Conservation (phyloP, 768 basidiomycete genomes). For the Podaxis sp. region DNA sequence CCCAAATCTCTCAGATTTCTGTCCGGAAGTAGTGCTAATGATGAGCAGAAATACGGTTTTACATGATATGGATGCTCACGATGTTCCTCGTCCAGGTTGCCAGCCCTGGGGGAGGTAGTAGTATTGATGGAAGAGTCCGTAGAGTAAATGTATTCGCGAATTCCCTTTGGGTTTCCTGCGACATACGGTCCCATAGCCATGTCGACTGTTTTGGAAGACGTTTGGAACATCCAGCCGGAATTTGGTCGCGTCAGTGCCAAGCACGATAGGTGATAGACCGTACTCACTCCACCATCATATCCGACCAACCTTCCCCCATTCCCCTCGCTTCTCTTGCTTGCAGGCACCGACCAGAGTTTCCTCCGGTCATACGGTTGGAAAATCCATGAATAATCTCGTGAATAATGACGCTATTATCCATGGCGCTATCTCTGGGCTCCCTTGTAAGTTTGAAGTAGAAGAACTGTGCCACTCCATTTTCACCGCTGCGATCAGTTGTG, state of each 20-base stretch:
- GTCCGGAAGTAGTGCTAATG: too few relatives aligned
- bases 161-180: conserved; percentile 42
- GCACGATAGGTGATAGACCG: conserved; percentile 16
- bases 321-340: conserved; percentile 59
- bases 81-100: too few relatives aligned
- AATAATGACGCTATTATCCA: conserved; percentile 54
- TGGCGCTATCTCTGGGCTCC: conserved; percentile 42
- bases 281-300: conserved; percentile 38
- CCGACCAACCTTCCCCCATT: conserved; percentile 63
- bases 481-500: background rate
- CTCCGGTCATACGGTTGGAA: conserved; percentile 52
- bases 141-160: conserved; percentile 55
- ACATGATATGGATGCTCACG: too few relatives aligned
- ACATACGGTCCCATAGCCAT: conserved; percentile 48
- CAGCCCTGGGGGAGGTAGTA: too few relatives aligned
- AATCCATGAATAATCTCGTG: conserved; percentile 51
- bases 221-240: conserved; percentile 36
- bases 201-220: conserved; percentile 28
- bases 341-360: conserved; percentile 54
- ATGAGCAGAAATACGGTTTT: too few relatives aligned
- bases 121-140: conserved; percentile 32
- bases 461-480: conserved; percentile 8
- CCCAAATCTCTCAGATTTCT: too few relatives aligned
- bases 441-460: conserved; percentile 10
- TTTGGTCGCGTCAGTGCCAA: conserved; percentile 8